Percentiles rank a stretch among this genome's conserved stretches.
phyloP scores from a whole-genome alignment of 805 yeast species.

The Dipodascopsis uninucleata region DNA sequence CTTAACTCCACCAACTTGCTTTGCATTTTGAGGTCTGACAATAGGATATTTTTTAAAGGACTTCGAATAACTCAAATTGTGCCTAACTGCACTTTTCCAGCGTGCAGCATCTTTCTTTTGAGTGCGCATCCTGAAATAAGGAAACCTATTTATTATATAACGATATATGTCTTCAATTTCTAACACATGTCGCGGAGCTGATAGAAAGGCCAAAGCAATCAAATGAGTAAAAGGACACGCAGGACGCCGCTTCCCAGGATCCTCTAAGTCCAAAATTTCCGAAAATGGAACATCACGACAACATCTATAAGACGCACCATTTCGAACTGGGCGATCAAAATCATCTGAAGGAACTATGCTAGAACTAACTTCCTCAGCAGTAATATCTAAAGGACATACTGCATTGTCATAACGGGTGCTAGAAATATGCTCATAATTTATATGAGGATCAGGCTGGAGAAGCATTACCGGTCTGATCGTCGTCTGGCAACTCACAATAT shows the following conservation, averaged over 20 bases:
- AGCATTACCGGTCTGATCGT: too few species aligned
- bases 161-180: constrained; percentile 10
- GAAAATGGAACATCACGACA: constrained; percentile 13
- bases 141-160: constrained; percentile 1
- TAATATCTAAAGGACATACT: too few species aligned
- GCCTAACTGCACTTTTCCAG: constrained; percentile 16
- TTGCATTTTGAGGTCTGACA: constrained; percentile 2
- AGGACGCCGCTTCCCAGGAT: constrained; percentile 8
- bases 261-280: constrained; percentile 1
- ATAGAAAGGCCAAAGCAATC: constrained; percentile 11
- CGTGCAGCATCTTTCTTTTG: not conserved
- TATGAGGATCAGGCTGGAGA: too few species aligned
- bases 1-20: not conserved
- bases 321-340: constrained; percentile 7
- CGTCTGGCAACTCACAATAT: too few species aligned
- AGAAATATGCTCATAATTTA: too few species aligned
- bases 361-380: too few species aligned
- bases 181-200: not conserved
- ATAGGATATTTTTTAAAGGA: constrained; percentile 9
- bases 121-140: constrained; percentile 3
- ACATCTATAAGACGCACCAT: constrained; percentile 13
- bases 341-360: too few species aligned
- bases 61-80: constrained; percentile 7
- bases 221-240: constrained; percentile 12
- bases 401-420: too few species aligned